Evolutionary conservation across 2,329 filamentous ascomycete genomes (phyloP).

Genomic region (Diaporthe eres): DNA sequence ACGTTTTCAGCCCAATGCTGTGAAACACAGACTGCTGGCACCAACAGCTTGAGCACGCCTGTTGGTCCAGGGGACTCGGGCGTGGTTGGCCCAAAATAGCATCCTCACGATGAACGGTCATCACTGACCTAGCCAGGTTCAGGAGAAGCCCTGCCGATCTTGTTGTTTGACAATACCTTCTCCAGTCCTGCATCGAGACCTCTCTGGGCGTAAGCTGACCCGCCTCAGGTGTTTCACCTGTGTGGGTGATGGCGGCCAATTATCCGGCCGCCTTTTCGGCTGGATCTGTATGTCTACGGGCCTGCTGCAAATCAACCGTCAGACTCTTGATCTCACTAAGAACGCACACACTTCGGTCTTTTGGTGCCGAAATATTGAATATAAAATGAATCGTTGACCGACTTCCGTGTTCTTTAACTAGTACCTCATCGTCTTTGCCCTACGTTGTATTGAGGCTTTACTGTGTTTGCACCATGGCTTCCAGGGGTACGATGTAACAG

Average conservation of each 20-base stretch:
- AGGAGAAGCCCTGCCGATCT: not conserved
- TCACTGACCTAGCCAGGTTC: not conserved
- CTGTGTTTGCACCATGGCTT: not conserved
- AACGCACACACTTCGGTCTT: not conserved
- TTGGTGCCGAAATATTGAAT: too few relatives aligned
- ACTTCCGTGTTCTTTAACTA: not conserved
- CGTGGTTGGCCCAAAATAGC: not conserved
- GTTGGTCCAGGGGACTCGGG: not conserved
- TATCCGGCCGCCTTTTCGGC: not conserved
- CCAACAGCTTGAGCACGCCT: not conserved
- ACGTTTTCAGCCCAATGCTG: not conserved
- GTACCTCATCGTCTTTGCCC: too few relatives aligned
- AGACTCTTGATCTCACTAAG: not conserved
- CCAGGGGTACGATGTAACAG: not conserved
- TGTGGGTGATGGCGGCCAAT: not conserved
- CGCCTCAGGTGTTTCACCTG: not conserved
- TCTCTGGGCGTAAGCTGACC: constrained; percentile 12
- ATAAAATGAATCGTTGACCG: not conserved
- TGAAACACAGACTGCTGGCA: not conserved
- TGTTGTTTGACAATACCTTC: too few relatives aligned
- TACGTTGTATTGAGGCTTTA: too few relatives aligned
- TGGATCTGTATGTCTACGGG: not conserved
- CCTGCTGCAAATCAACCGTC: not conserved
- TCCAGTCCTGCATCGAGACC: not conserved
- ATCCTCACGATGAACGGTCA: not conserved